These are phyloP conservation scores for Camellia sinensis DNA, from an alignment of 148 eudicot species.

Conservation along the genomic window DNA sequence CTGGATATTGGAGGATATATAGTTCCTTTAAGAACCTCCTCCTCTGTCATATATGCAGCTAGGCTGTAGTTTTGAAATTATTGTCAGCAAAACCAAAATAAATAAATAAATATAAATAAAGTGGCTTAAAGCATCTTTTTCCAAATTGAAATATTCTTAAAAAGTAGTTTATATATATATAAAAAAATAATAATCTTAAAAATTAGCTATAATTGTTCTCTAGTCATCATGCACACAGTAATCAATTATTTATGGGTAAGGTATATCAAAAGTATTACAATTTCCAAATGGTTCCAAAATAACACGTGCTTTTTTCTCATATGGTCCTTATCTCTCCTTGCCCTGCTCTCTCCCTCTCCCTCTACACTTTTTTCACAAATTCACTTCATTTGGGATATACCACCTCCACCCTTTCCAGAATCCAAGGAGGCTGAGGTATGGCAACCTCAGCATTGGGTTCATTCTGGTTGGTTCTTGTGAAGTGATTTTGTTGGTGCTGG, in stretches of 20 bases:
- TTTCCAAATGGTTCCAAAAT: neutral
- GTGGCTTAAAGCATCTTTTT: neutral
- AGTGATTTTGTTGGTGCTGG: neutral
- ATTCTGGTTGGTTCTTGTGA: neutral
- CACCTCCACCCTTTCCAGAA: neutral
- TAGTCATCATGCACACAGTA: neutral
- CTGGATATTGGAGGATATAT: constrained; percentile 89
- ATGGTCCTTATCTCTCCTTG: neutral
- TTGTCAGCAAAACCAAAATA: constrained; percentile 17
- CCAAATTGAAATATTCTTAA: neutral
- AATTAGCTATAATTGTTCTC: neutral
- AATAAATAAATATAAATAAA: neutral
- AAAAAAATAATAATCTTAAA: neutral
- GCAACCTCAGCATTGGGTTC: neutral
- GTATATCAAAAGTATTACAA: neutral
- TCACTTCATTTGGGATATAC: neutral
- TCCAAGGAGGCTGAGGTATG: neutral
- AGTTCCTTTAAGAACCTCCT: constrained; percentile 73
- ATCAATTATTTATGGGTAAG: neutral
- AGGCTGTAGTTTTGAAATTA: constrained; percentile 44
- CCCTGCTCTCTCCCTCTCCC: neutral
- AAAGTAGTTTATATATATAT: neutral
- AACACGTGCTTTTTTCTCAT: neutral
- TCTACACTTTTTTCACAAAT: neutral
- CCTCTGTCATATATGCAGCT: constrained; percentile 91